A percentile compares a stretch with the other conserved stretches of the same genome.
phyloP scores from a whole-genome alignment of 2,329 filamentous ascomycete species.

The Nothophoma quercina region DNA sequence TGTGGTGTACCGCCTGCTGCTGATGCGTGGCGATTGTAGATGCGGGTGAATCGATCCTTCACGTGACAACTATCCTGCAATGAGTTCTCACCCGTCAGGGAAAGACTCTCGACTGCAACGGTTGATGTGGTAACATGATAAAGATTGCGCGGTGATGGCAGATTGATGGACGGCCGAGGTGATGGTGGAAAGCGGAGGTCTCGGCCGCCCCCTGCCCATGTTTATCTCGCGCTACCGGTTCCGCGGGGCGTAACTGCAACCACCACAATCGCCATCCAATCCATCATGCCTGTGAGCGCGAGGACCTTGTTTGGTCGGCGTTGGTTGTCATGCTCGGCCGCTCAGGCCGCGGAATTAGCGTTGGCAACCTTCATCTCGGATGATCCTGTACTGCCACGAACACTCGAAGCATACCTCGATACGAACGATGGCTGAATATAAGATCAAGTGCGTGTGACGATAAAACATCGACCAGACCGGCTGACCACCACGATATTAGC shows the following conservation, averaged over 20 bases:
- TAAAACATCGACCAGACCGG: too few relatives aligned
- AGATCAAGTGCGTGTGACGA: conserved; percentile 1
- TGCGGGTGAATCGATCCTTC: too few relatives aligned
- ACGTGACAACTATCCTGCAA: not conserved
- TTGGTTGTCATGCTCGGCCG: not conserved
- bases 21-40: too few relatives aligned
- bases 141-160: not conserved
- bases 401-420: too few relatives aligned
- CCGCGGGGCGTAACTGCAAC: not conserved
- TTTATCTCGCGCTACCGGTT: not conserved
- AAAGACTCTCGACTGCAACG: not conserved
- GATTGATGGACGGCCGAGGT: not conserved
- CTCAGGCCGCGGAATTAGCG: not conserved
- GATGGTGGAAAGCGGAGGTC: not conserved
- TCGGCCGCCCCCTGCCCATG: not conserved
- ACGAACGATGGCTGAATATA: not conserved
- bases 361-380: not conserved
- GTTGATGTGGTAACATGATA: not conserved
- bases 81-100: not conserved
- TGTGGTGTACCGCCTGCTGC: too few relatives aligned
- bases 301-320: not conserved
- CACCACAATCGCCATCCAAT: not conserved
- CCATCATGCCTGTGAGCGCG: not conserved
- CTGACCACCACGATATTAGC: too few relatives aligned
- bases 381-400: too few relatives aligned